Evolutionary conservation across 192 early-diverging fungal genomes (phyloP), one percentile per base, ranked within the genome.

Genomic region (Martensiomyces pterosporus): DNA sequence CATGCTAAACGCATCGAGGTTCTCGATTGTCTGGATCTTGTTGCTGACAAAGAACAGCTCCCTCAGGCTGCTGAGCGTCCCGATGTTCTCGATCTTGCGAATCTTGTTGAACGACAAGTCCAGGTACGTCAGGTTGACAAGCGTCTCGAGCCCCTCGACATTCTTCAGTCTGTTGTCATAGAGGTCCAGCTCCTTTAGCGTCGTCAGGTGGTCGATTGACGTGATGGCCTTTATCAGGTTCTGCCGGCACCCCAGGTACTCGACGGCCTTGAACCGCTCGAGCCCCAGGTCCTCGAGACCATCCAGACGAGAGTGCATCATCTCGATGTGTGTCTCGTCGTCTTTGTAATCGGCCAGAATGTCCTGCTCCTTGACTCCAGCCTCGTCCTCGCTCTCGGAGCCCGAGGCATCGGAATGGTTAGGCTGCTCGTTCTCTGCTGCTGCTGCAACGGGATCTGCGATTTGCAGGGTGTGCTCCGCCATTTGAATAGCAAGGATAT

Each of bases 51-150:
- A 88, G 55, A 81, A 99, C 24, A 99, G 57, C 37, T 93, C 82
- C 2, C 51, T 77, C 26, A 99, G 59, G 6, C 84, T 73, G 0
- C 33, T 35, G 14, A 95, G 62, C 5, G 67, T 22, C 1, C 77
- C 81, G 4, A 97, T 15, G 43, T 79, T 49, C 52, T 90, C 83
- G 48, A 96, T 87, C 23, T 68, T 61, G 24, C 83, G 83, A 51
- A 99, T 91, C 50, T 93, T 93, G 75, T 99, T 99, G 77, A 94
- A 99, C 5, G 93, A 96, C 43, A 99, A 67, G 53, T 99, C 96
- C 33, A 97, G 72, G 1, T 55, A 76, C 84, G 47, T 73, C 35
- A 97, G 67, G 23, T 81, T 62, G 2, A 52, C 54, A 17, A 92
- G 57, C 9, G 37, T 47, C 19, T 82, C 78, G 0, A 95, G 37